Percentiles rank a stretch among this genome's conserved stretches.
Conservation (phyloP, 129 eudicot species). For the carrot (Daucus carota) region DNA sequence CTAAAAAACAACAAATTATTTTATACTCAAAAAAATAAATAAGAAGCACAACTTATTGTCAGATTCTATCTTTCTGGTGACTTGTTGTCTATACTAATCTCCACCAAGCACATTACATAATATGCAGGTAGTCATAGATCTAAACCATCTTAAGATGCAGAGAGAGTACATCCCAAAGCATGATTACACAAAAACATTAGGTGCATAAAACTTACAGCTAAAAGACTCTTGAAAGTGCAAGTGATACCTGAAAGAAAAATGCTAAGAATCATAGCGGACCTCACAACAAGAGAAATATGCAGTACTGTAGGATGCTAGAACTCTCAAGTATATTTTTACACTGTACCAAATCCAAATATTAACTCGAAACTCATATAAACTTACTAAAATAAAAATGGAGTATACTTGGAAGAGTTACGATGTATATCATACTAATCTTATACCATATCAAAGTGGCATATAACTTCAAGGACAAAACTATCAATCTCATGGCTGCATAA, state of each 20-base stretch:
- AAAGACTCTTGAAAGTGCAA: slow-evolving; percentile 63
- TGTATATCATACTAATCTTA: not conserved
- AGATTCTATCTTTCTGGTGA: not conserved
- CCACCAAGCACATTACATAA: not conserved
- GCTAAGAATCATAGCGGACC: not conserved
- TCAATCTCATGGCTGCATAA: not conserved
- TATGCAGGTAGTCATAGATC: not conserved
- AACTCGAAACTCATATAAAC: not conserved
- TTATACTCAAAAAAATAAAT: no score
- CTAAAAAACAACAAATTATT: no score
- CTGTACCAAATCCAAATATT: not conserved
- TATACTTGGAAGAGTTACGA: not conserved
- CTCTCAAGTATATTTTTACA: not conserved
- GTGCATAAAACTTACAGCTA: slow-evolving; percentile 60
- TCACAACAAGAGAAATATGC: not conserved
- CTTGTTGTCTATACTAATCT: not conserved
- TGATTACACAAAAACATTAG: no score
- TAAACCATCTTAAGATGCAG: not conserved
- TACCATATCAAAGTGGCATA: not conserved
- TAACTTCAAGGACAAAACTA: not conserved
- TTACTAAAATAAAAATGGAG: not conserved
- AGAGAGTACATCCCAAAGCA: not conserved
- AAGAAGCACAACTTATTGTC: no score
- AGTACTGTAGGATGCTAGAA: not conserved
- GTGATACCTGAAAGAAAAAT: slow-evolving; percentile 38